A percentile compares a stretch with the other conserved stretches of the same genome.
phyloP scores from a whole-genome alignment of 148 eudicot genomes.

The Salicornia ramosissima region DNA sequence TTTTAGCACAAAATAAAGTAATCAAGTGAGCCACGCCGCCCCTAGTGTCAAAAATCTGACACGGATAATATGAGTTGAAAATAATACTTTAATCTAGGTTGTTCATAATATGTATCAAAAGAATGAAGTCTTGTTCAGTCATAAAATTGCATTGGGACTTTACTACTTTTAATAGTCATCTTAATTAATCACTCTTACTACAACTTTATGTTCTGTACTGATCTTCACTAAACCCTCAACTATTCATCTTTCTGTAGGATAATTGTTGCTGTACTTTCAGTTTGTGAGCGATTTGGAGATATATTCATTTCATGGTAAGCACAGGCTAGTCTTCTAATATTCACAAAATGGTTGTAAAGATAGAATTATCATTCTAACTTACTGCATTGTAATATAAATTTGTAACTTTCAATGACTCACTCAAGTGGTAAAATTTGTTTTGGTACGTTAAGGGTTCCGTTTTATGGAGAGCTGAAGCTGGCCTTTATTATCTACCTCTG shows the following conservation, averaged over 20 bases:
- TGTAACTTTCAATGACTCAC: not conserved
- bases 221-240: not conserved
- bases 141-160: too few relatives aligned
- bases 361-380: not conserved
- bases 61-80: too few relatives aligned
- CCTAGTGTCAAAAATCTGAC: too few relatives aligned
- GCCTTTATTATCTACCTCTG: conserved; percentile 79
- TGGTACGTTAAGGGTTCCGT: conserved; percentile 60
- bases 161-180: too few relatives aligned
- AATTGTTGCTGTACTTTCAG: conserved; percentile 56
- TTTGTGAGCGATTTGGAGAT: conserved; percentile 55
- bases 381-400: too few relatives aligned
- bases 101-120: too few relatives aligned
- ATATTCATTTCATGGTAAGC: conserved; percentile 64
- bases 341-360: not conserved
- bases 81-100: too few relatives aligned
- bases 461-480: conserved; percentile 79
- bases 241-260: conserved; percentile 41
- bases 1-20: too few relatives aligned
- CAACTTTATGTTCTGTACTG: too few relatives aligned
- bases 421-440: not conserved
- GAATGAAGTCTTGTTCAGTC: too few relatives aligned
- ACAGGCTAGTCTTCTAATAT: not conserved
- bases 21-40: too few relatives aligned
- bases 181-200: too few relatives aligned